A percentile compares a stretch with the other conserved stretches of the same genome.
phyloP scores from a whole-genome alignment of 1,284 basidiomycete genomes.

The Cryptococcus sp. region DNA sequence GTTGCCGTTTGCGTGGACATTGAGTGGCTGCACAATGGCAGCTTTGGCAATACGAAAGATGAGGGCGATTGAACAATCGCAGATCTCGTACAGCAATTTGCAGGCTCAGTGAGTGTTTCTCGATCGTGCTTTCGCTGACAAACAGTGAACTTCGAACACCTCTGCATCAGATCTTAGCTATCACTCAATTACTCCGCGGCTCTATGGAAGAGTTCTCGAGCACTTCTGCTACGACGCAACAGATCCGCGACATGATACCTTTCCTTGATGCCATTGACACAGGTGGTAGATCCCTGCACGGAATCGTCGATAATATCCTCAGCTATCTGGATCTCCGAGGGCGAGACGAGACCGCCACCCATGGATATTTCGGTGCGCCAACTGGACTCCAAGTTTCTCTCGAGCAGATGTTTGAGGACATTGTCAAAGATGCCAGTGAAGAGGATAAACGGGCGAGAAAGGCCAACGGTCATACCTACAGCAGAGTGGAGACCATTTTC shows the following conservation, averaged over 20 bases:
- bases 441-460: slow-evolving; percentile 34
- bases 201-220: slow-evolving; percentile 37
- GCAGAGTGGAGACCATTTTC: slow-evolving; percentile 44
- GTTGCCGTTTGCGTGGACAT: slow-evolving; percentile 42
- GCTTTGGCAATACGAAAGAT: slow-evolving; percentile 41
- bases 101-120: slow-evolving; percentile 45
- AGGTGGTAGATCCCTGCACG: slow-evolving; percentile 45
- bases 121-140: not conserved
- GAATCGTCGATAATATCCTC: slow-evolving; percentile 51
- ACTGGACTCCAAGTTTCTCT: slow-evolving; percentile 18
- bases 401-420: slow-evolving; percentile 44
- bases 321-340: slow-evolving; percentile 39
- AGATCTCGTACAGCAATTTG: slow-evolving; percentile 48
- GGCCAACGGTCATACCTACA: slow-evolving; percentile 30
- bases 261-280: slow-evolving; percentile 50
- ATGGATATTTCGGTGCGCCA: too few relatives aligned
- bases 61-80: slow-evolving; percentile 40
- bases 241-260: slow-evolving; percentile 45
- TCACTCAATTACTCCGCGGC: slow-evolving; percentile 45
- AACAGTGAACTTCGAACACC: slow-evolving; percentile 48
- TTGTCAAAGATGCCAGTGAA: slow-evolving; percentile 40
- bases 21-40: slow-evolving; percentile 42
- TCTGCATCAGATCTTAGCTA: slow-evolving; percentile 50
- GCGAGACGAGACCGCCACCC: slow-evolving; percentile 24
- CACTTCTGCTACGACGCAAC: slow-evolving; percentile 30